A percentile compares a stretch with the other conserved stretches of the same genome.
phyloP scores from a whole-genome alignment of 805 yeast species.

The Nakazawaea sp. region DNA sequence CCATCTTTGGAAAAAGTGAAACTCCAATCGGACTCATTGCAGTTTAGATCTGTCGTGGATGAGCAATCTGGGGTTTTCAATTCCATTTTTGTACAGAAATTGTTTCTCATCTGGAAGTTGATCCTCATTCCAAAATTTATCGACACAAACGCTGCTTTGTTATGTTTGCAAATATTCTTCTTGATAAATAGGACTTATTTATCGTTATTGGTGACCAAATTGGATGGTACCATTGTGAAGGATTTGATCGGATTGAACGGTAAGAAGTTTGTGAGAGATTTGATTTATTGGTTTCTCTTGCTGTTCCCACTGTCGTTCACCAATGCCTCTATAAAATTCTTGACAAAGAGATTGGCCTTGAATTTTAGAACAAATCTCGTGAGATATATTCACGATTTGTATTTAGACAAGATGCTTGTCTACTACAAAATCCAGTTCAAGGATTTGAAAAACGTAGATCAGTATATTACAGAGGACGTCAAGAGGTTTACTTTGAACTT shows the following conservation, averaged over 20 bases:
- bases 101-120: constrained; percentile 62
- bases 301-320: constrained; percentile 93
- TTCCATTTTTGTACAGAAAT: constrained; percentile 65
- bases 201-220: constrained; percentile 74
- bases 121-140: constrained; percentile 73
- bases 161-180: constrained; percentile 67
- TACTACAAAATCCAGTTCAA: constrained; percentile 76
- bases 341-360: constrained; percentile 69
- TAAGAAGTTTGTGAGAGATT: constrained; percentile 64
- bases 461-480: constrained; percentile 81
- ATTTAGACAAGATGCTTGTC: constrained; percentile 71
- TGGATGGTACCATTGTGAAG: constrained; percentile 89
- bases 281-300: constrained; percentile 80
- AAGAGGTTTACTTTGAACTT: constrained; percentile 74
- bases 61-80: constrained; percentile 20
- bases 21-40: constrained; percentile 49
- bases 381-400: constrained; percentile 85
- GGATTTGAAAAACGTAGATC: constrained; percentile 65
- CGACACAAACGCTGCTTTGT: constrained; percentile 58
- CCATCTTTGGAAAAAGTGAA: constrained; percentile 41
- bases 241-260: constrained; percentile 82
- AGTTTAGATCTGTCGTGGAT: constrained; percentile 37
- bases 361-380: constrained; percentile 80
- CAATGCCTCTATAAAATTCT: constrained; percentile 79
- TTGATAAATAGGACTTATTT: constrained; percentile 81